Evolutionary conservation across 352 stramenopile genomes (phyloP), one percentile per base, ranked within the genome.

Genomic region (Globisporangium emineosum): DNA sequence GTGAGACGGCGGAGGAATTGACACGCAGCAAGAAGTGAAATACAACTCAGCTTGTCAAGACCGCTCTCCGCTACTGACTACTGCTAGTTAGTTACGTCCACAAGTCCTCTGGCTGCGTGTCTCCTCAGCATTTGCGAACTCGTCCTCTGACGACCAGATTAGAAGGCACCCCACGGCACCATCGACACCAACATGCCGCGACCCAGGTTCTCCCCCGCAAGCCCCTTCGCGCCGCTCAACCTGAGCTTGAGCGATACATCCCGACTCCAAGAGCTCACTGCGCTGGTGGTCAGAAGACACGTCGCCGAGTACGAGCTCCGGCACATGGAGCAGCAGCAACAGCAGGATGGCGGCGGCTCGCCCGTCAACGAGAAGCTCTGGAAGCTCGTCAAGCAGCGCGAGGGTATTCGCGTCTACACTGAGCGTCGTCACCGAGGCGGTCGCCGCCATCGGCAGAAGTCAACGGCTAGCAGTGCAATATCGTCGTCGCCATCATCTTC

Each of bases 391-490:
- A 62, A 62, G 17, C 42, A 33, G 23, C 27, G 37, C 5, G 54
- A 47, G 23, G 21, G 13, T 17, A 40, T 52, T 30, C 56, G 35
- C 10, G 27, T 53, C 29, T 62, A 35, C 17, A 23, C 76, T 45
- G 71, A 83, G 57, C 68, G 75, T 21, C 30, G 15, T 17, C 35
- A n/a, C n/a, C n/a, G n/a, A n/a, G n/a, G 13, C 17, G 13, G 35
- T 5, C 35, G 35, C 2, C 13, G 23, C 9, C 21, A 51, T 25
- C 56, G 56, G 17, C 35, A 50, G 12, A 23, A 40, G 8, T 10
- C n/a, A 4, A 12, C n/a, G 37, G 19, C 13, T 9, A 59, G 23
- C 32, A 60, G 32, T 29, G 12, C 23, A 2, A 5, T n/a, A n/a
- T n/a, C 35, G 13, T 43, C 19, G 15, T 43, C 35, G 13, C 8